These are phyloP conservation scores for Salix purpurea DNA, from an alignment of 345 rosid species.

Conservation along the genomic window DNA sequence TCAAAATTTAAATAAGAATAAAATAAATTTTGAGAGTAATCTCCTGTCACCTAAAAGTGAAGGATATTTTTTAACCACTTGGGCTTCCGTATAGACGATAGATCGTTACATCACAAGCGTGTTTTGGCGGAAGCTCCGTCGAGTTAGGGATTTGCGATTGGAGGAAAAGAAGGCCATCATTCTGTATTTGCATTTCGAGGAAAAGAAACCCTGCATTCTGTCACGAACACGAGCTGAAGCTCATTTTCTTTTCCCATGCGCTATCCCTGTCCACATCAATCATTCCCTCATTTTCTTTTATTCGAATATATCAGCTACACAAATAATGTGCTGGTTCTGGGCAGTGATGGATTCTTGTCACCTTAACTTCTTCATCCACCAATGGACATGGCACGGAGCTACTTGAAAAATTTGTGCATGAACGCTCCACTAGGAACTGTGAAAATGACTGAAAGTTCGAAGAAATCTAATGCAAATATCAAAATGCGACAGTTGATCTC, in stretches of 20 bases:
- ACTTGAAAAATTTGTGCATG: neutral
- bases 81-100: too few species aligned
- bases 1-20: too few species aligned
- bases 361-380: neutral
- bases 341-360: neutral
- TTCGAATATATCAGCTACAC: neutral
- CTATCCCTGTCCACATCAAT: neutral
- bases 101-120: too few species aligned
- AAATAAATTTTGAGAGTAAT: too few species aligned
- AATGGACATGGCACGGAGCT: neutral
- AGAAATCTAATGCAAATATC: neutral
- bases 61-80: too few species aligned
- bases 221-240: neutral
- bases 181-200: neutral
- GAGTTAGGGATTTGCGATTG: too few species aligned
- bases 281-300: too few species aligned
- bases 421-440: neutral
- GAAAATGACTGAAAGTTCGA: neutral
- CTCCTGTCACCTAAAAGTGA: too few species aligned
- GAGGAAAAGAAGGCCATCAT: too few species aligned
- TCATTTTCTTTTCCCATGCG: neutral
- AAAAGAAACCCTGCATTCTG: neutral
- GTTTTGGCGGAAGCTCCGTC: too few species aligned
- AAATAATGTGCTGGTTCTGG: neutral
- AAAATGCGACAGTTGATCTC: neutral